Base-by-base conservation (phyloP, 1,139 yeast genomes). In the Candida labiduridarum region DNA sequence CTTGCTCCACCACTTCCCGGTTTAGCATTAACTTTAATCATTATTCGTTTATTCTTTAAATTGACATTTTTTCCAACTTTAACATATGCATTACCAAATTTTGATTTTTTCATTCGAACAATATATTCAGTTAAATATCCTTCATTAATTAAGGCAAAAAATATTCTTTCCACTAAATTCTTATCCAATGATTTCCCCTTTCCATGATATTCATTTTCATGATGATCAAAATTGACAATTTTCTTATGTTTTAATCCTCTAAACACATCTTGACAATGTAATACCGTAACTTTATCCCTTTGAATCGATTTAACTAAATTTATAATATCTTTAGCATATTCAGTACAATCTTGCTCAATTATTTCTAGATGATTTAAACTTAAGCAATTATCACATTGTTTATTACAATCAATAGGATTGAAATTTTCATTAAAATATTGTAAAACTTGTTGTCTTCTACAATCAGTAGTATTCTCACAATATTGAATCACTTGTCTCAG, bases 401-500 rank as follows among this genome's bases (percentile, higher is more conserved):
- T 82, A 27, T 73, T 67, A 65, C 99, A 94, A 33, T 79, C 71
- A 29, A 69, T 71, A 3, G 89, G 79, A 57, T 88, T 83, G 64
- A 92, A 92, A 7, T 73, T 72, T 62, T 94, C 99, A 64, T 89
- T 89, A 69, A 94, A 94, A 64, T 92, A 94, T 48, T 89, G 94
- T 49, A 94, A 72, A 4, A 94, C 96, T 59, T 91, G 92, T 61
- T 85, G 82, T 54, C 99, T 78, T 53, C 99, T 80, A 65, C 99
- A 94, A 66, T 92, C 98, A 5, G 91, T 84, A 6, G 80, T 79
- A 67, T 94, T 94, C 55, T 92, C 97, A 69, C 99, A 94, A 63
- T 91, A 95, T 61, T 89, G 94, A 53, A 89, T 83, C 29, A 94
- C 97, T 58, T 89, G 92, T 50, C 89, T 79, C 55, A 94, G 72